Base-by-base conservation (phyloP, 2,329 filamentous ascomycete genomes). In the Ophiostoma tasmaniense region DNA sequence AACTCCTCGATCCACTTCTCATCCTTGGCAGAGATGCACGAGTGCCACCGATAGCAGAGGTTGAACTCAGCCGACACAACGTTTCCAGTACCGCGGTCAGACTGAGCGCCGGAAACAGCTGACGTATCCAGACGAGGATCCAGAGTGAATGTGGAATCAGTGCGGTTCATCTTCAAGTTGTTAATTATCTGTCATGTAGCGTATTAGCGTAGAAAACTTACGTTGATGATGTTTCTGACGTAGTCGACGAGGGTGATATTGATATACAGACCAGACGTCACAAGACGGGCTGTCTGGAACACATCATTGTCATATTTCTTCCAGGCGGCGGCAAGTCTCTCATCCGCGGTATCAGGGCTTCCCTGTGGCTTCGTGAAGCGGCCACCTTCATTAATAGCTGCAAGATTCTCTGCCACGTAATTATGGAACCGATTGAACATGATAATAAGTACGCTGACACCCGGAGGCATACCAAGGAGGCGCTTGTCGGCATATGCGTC, bases 401-500 rank as follows among this genome's bases (percentile, higher is more conserved):
- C 90, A 22, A 97, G 81, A 71, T 94, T 90, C 68, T 88, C 85
- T 1, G 91, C 93, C 0, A 93, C 87, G 72, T 95, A 85, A 78
- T 98, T 97, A 79, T 97, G 94, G 79, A 96, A 96, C 30, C 88
- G 85, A 74, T 89, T 90, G 79, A 92, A 89, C 90, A 93, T 92
- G 77, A 93, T 84, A 35, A 93, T 79, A 2, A 93, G 74, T 4
- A 91, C 87, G 69, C 87, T 84, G 4, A 90, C 89, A 14, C 90
- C 89, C 0, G 91, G 89, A 0, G 90, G 91, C 74, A 91, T 89
- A 11, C 86, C 89, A 30, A 89, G 78, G 1, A 93, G 80, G 68
- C 90, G 84, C 77, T 88, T 87, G 74, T 92, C 89, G 2, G 89
- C 86, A 73, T 90, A 93, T 8, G 82, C 81, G 73, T 94, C 91